Evolutionary conservation across 306 rosid species (phyloP).

Genomic region (Ceratonia siliqua): DNA sequence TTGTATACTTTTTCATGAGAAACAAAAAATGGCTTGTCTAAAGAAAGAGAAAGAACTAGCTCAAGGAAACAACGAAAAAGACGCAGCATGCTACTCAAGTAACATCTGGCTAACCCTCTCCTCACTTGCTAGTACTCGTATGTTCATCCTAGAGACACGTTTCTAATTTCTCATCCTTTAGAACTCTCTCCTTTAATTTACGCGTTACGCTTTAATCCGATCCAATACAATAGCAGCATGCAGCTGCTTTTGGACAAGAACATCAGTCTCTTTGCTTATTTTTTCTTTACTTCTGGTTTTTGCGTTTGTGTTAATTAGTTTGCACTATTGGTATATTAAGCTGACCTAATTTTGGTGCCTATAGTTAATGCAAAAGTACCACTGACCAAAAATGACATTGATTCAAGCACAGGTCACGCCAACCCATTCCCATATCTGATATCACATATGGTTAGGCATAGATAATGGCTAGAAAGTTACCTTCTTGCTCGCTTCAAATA

Average conservation of each 20-base stretch:
- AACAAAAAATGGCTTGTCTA: conserved; percentile 27
- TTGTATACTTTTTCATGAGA: background rate
- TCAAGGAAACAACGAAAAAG: conserved; percentile 40
- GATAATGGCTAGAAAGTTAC: conserved; percentile 40
- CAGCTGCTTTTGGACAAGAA: conserved; percentile 1
- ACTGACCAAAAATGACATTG: conserved; percentile 40
- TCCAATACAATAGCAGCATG: conserved; percentile 16
- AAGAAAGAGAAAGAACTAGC: conserved; percentile 23
- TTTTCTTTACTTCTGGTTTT: background rate
- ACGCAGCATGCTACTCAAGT: conserved; percentile 5
- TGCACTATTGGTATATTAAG: conserved; percentile 20
- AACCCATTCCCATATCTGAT: conserved; percentile 39
- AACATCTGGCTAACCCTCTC: conserved; percentile 20
- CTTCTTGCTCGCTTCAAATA: conserved; percentile 16
- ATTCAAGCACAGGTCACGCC: conserved; percentile 38
- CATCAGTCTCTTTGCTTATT: too few relatives aligned
- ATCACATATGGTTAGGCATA: conserved; percentile 46
- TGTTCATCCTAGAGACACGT: conserved; percentile 17
- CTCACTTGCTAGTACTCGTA: background rate
- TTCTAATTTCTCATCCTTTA: conserved; percentile 17
- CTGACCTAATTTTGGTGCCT: conserved; percentile 31
- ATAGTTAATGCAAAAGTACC: conserved; percentile 40
- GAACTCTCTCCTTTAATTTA: background rate
- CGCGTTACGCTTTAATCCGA: background rate
- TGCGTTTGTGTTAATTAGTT: conserved; percentile 26